Evolutionary conservation across 2,329 filamentous ascomycete species (phyloP).

Genomic region (Ascochyta fabae): DNA sequence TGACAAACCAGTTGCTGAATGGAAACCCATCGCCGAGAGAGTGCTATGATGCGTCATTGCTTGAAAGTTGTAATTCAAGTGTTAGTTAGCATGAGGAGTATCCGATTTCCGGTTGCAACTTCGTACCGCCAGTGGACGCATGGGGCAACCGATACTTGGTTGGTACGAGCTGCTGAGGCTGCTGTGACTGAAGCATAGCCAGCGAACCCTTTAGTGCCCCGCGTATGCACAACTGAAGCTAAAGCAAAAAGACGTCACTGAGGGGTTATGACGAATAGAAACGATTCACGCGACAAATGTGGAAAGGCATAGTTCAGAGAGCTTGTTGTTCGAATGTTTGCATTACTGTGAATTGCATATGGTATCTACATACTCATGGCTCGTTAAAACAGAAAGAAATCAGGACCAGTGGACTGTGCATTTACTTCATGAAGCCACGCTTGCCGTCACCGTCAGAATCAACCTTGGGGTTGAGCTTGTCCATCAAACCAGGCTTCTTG

Average conservation of each 20-base stretch:
- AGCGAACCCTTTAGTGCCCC: neutral
- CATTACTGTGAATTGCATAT: slow-evolving; percentile 12
- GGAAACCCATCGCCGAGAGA: slow-evolving; percentile 46
- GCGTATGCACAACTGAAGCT: neutral
- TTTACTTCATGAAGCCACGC: slow-evolving; percentile 61
- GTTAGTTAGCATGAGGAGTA: neutral
- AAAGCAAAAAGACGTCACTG: slow-evolving; percentile 15
- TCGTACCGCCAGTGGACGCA: neutral
- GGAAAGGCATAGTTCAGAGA: neutral
- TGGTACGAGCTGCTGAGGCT: slow-evolving; percentile 7
- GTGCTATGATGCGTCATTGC: slow-evolving; percentile 25
- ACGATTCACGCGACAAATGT: neutral
- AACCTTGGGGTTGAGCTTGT: slow-evolving; percentile 60
- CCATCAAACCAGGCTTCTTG: slow-evolving; percentile 57
- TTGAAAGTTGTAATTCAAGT: no score
- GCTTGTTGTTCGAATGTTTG: neutral
- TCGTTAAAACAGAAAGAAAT: slow-evolving; percentile 3
- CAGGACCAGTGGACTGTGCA: neutral
- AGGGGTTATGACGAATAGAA: slow-evolving; percentile 1
- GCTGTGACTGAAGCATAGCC: slow-evolving; percentile 10
- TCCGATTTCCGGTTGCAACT: neutral
- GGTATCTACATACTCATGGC: slow-evolving; percentile 14
- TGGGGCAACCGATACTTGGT: neutral
- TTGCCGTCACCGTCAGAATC: slow-evolving; percentile 64
- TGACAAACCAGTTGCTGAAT: slow-evolving; percentile 45